phyloP scores from a whole-genome alignment of 2,329 filamentous ascomycete genomes.

The Macrophomina tecta region DNA sequence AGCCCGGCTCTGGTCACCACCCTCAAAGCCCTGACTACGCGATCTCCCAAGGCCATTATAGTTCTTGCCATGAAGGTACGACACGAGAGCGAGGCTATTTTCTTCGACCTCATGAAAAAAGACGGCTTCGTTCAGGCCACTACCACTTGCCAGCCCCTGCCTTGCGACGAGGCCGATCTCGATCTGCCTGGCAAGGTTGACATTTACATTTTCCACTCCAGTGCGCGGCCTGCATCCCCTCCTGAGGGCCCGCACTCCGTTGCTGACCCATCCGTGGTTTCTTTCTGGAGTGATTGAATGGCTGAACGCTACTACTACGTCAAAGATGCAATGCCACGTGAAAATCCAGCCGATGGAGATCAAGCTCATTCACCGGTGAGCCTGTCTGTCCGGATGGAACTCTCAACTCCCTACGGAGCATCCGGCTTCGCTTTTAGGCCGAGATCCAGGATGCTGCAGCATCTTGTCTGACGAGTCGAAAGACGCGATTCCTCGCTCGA shows the following conservation, averaged over 20 bases:
- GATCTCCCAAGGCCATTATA: slow-evolving; percentile 58
- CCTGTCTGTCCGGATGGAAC: not conserved
- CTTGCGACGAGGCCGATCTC: slow-evolving; percentile 11
- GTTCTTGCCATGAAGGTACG: slow-evolving; percentile 71
- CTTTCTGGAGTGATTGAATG: not conserved
- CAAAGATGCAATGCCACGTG: not conserved
- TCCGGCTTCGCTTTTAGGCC: slow-evolving; percentile 23
- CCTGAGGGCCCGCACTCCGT: not conserved
- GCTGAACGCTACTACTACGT: not conserved
- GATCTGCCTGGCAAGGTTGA: slow-evolving; percentile 19
- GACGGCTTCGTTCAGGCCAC: slow-evolving; percentile 35
- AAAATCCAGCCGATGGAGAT: not conserved
- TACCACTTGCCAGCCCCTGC: slow-evolving; percentile 6
- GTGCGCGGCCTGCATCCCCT: not conserved
- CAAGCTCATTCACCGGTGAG: not conserved
- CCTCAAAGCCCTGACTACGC: slow-evolving; percentile 54
- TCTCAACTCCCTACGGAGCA: slow-evolving; percentile 2
- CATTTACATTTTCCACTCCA: slow-evolving; percentile 26
- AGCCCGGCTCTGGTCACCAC: slow-evolving; percentile 67
- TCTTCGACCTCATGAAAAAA: slow-evolving; percentile 62
- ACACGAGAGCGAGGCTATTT: slow-evolving; percentile 69
- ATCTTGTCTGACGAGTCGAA: not conserved
- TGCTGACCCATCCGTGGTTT: not conserved
- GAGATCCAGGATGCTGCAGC: slow-evolving; percentile 11
- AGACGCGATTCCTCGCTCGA: not conserved